Evolutionary conservation across 192 early-diverging fungal species (phyloP).

Genomic region (Umbelopsis vinacea): DNA sequence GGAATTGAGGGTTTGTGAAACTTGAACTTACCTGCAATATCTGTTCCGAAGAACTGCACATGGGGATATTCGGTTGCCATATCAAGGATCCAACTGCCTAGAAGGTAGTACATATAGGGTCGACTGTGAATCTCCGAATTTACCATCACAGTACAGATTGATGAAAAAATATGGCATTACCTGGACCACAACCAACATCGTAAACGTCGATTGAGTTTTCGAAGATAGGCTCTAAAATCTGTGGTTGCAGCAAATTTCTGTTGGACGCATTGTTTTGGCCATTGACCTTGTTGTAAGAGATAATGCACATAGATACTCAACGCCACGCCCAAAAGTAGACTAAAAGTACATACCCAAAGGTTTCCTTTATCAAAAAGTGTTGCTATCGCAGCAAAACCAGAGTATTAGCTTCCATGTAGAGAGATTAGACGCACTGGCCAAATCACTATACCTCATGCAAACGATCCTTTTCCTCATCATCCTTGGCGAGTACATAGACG

Average conservation of each 20-base stretch:
- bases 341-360: conserved; percentile 16
- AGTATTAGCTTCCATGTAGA: not conserved
- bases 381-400: not conserved
- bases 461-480: conserved; percentile 36
- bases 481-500: conserved; percentile 36
- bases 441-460: conserved; percentile 28
- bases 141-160: not conserved
- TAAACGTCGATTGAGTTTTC: conserved; percentile 24
- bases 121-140: not conserved
- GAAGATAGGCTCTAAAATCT: not conserved
- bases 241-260: conserved; percentile 25
- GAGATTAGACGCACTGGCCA: not conserved
- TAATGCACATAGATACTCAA: no score
- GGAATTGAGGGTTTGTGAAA: not conserved
- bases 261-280: not conserved
- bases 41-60: conserved; percentile 34
- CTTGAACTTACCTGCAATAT: conserved; percentile 22
- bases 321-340: not conserved
- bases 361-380: conserved; percentile 13
- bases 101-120: not conserved
- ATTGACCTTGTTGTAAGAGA: no score
- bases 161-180: not conserved
- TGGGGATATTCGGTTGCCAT: conserved; percentile 32
- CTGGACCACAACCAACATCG: conserved; percentile 37
- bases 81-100: conserved; percentile 24